Evolutionary conservation across 2,329 filamentous ascomycete genomes (phyloP).

Genomic region (Fusarium sp.): DNA sequence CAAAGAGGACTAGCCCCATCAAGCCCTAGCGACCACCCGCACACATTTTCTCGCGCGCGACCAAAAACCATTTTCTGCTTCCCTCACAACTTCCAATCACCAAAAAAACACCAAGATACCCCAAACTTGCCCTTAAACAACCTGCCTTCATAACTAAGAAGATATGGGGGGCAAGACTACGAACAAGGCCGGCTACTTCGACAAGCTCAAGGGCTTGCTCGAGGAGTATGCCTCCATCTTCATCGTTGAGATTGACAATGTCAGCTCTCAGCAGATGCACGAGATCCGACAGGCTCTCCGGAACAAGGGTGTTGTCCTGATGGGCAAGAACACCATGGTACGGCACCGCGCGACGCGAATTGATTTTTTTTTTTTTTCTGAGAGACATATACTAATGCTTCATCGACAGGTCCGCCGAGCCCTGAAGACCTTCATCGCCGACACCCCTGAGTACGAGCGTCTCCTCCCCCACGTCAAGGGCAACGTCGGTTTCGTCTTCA

Average conservation of each 20-base stretch:
- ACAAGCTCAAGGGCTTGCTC: constrained; percentile 98
- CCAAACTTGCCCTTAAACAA: constrained; percentile 88
- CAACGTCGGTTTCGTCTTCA: constrained; percentile 99
- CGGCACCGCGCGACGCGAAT: constrained; percentile 37
- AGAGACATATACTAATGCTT: constrained; percentile 28
- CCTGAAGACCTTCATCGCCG: constrained; percentile 91
- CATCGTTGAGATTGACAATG: constrained; percentile 99
- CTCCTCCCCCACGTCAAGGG: constrained; percentile 96
- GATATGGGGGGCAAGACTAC: constrained; percentile 96
- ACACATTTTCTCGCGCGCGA: constrained; percentile 47
- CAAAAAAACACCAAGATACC: constrained; percentile 45
- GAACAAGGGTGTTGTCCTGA: constrained; percentile 92
- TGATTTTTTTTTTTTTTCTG: background rate
- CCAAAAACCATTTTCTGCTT: constrained; percentile 41
- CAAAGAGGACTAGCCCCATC: constrained; percentile 43
- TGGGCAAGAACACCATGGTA: constrained; percentile 99
- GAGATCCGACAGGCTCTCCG: constrained; percentile 96
- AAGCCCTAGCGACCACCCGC: constrained; percentile 54
- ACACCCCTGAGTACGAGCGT: constrained; percentile 97
- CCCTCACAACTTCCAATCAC: constrained; percentile 37
- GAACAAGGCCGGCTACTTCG: constrained; percentile 98
- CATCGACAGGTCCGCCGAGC: constrained; percentile 85
- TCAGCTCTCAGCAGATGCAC: constrained; percentile 99
- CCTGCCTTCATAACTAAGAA: constrained; percentile 96
- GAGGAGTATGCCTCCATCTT: constrained; percentile 98